Conservation (phyloP, 2,329 filamentous ascomycete genomes). For the Chalaropsis ovoidea region DNA sequence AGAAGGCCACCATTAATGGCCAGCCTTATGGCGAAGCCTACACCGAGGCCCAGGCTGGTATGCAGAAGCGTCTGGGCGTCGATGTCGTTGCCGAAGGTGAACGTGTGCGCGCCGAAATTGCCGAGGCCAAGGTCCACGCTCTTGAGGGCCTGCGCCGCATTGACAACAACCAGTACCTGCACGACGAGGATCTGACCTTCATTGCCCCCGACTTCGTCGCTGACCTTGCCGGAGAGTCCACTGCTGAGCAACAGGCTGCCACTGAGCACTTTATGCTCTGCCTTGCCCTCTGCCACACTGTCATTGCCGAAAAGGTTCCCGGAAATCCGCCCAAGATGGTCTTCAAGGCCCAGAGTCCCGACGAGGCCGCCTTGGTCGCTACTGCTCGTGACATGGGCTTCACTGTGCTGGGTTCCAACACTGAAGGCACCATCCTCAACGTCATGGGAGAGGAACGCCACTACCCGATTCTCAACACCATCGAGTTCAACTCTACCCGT, state of each 20-base stretch:
- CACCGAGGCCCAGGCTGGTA: constrained; percentile 89
- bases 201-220: constrained; percentile 80
- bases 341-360: constrained; percentile 95
- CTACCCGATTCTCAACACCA: constrained; percentile 82
- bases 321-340: constrained; percentile 85
- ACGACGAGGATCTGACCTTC: constrained; percentile 84
- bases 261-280: constrained; percentile 90
- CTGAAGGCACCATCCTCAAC: constrained; percentile 75
- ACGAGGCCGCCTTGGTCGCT: constrained; percentile 86
- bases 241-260: constrained; percentile 62
- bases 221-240: constrained; percentile 69
- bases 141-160: constrained; percentile 62
- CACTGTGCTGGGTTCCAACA: constrained; percentile 71
- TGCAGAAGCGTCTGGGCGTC: constrained; percentile 84
- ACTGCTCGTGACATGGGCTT: constrained; percentile 94
- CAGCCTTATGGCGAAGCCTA: constrained; percentile 94
- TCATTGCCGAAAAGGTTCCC: constrained; percentile 79
- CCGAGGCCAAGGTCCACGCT: constrained; percentile 62
- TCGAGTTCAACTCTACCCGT: constrained; percentile 88
- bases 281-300: constrained; percentile 89
- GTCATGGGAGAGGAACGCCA: constrained; percentile 74
- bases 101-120: constrained; percentile 66
- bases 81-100: constrained; percentile 73
- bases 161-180: constrained; percentile 81
- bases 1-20: constrained; percentile 95